Conservation (phyloP, 192 early-diverging fungal genomes). For the Backusella sp. region DNA sequence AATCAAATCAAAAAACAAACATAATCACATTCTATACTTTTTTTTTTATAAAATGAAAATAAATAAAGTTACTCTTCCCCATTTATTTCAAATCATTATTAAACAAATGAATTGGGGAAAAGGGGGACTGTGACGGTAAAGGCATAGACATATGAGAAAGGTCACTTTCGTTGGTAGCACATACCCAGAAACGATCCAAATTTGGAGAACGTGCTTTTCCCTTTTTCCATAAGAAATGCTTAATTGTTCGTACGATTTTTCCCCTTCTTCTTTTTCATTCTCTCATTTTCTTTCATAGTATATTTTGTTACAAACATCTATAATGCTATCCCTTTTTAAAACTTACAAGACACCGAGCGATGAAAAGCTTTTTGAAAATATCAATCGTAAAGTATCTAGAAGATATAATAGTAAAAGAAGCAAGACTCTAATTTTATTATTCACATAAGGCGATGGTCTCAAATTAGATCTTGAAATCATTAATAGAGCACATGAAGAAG, state of each 20-base stretch:
- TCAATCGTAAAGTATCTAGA: background rate
- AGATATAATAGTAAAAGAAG: background rate
- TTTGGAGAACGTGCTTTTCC: background rate
- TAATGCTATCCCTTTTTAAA: background rate
- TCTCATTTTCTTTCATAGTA: background rate
- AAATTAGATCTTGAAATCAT: background rate
- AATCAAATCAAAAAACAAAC: background rate
- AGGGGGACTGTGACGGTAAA: background rate
- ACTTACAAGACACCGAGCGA: background rate
- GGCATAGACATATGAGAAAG: background rate
- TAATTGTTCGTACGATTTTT: background rate
- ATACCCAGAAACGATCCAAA: background rate
- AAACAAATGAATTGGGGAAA: constrained; percentile 1
- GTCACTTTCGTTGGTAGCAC: background rate
- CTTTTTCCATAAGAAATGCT: background rate
- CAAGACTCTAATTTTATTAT: background rate
- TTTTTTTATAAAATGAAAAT: background rate
- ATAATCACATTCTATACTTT: background rate
- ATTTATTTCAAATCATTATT: background rate
- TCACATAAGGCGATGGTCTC: background rate
- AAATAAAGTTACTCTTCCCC: background rate
- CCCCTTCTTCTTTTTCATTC: background rate
- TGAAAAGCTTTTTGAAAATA: background rate
- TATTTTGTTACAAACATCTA: background rate
- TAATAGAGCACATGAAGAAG: background rate